Evolutionary conservation across 805 yeast genomes (phyloP), one percentile per base, ranked within the genome.

Genomic region (Pichia insulana): DNA sequence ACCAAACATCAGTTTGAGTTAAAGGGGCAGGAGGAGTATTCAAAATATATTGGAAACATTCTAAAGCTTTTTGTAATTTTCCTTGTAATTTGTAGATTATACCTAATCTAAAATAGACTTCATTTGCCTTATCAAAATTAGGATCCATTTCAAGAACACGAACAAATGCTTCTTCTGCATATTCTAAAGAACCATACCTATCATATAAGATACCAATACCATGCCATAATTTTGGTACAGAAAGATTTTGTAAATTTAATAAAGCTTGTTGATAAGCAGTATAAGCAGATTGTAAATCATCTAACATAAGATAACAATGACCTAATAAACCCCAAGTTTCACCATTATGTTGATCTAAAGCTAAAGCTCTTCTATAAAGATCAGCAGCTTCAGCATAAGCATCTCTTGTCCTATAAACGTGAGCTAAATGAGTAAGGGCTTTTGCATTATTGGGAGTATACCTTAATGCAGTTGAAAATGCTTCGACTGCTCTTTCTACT

Each of bases 91-190:
- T 92, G 69, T 92, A 92, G 40, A 92, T 90, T 60, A 92, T 89
- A 11, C 98, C 98, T 53, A 92, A 72, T 46, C 98, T 73, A 75
- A 92, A 92, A 62, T 92, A 92, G 50, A 92, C 94, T 60, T 92
- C 98, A 57, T 86, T 84, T 20, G 96, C 90, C 67, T 92, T 92
- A 56, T 92, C 97, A 55, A 92, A 90, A 58, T 86, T 80, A 37
- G 97, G 95, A 63, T 92, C 97, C 70, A 92, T 76, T 60, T 89
- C 96, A 61, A 92, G 69, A 11, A 92, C 98, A 54, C 95, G 79
- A 34, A 94, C 94, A 66, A 92, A 90, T 4, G 98, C 97, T 63
- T 92, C 98, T 62, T 92, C 98, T 3, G 98, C 98, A 56, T 90
- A 92, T 65, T 90, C 97, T 50, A 90, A 67, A 5, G 95, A 84